phyloP scores from a whole-genome alignment of 306 rosid species.

The Malus fusca region DNA sequence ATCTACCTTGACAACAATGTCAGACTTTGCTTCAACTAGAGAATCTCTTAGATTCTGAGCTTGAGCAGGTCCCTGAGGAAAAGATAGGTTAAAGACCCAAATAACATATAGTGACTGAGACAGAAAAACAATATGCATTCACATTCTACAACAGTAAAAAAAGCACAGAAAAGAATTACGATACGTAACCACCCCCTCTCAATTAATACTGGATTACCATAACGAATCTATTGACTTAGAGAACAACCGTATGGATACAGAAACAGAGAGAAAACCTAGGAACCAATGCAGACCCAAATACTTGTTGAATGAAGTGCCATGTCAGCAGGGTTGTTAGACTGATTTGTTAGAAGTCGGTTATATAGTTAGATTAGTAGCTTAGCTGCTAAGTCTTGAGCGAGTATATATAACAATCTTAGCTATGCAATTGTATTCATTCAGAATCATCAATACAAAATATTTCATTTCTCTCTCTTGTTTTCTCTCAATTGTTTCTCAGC shows the following conservation, averaged over 20 bases:
- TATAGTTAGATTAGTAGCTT: too few relatives aligned
- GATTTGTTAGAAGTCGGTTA: too few relatives aligned
- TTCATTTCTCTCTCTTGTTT: too few relatives aligned
- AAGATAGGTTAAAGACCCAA: neutral
- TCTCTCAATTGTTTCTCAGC: too few relatives aligned
- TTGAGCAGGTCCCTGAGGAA: slow-evolving; percentile 91
- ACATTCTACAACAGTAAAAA: neutral
- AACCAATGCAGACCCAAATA: neutral
- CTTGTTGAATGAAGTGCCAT: too few relatives aligned
- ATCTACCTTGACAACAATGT: slow-evolving; percentile 86
- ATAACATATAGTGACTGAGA: neutral
- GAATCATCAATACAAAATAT: too few relatives aligned
- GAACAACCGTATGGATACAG: neutral
- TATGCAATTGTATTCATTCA: too few relatives aligned
- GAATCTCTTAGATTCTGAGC: slow-evolving; percentile 96
- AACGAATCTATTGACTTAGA: neutral
- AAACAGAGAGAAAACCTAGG: neutral
- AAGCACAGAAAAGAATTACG: neutral
- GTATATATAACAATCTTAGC: too few relatives aligned
- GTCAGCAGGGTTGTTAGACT: too few relatives aligned
- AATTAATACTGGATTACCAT: neutral
- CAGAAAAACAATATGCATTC: neutral
- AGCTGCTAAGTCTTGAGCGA: too few relatives aligned
- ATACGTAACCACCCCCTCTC: too few relatives aligned
- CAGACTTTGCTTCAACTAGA: slow-evolving; percentile 74